A percentile compares a stretch with the other conserved stretches of the same genome.
Evolutionary conservation across 306 rosid genomes (phyloP).

Genomic region (Cyamopsis tetragonoloba): DNA sequence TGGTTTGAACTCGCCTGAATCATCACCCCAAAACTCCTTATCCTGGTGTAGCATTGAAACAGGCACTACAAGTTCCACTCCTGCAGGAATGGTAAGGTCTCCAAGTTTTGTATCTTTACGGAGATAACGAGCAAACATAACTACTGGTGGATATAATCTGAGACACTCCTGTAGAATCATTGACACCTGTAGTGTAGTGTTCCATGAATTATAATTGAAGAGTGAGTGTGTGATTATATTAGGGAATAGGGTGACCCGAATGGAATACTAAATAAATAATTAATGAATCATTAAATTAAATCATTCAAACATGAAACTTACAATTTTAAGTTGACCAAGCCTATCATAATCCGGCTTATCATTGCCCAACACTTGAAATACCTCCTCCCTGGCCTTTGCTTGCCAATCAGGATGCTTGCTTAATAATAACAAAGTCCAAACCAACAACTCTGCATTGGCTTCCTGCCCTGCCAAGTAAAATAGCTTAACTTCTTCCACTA

Average conservation of each 20-base stretch:
- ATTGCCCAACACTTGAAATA: conserved; percentile 31
- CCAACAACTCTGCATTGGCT: conserved; percentile 37
- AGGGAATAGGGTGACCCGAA: no score
- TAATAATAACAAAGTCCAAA: conserved; percentile 33
- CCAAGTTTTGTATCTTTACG: conserved; percentile 38
- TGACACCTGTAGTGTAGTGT: conserved; percentile 36
- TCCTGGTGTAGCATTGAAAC: conserved; percentile 35
- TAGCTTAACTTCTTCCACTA: conserved; percentile 36
- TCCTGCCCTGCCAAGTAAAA: conserved; percentile 39
- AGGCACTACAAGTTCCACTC: conserved; percentile 35
- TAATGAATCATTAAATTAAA: background rate
- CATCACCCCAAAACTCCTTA: conserved; percentile 35
- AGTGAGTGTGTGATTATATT: no score
- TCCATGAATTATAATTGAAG: no score
- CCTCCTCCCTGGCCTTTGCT: conserved; percentile 32
- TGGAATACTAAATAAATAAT: no score
- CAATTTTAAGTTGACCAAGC: conserved; percentile 37
- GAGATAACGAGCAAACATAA: conserved; percentile 32
- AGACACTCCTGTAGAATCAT: conserved; percentile 40
- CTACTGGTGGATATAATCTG: conserved; percentile 33
- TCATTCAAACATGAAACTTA: conserved; percentile 6
- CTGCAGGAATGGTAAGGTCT: conserved; percentile 34
- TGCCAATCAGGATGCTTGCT: conserved; percentile 39
- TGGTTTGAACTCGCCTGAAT: conserved; percentile 33
- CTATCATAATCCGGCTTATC: conserved; percentile 33